Conservation (phyloP, 495 filamentous ascomycete species). For the Saxophila tyrrhenica region DNA sequence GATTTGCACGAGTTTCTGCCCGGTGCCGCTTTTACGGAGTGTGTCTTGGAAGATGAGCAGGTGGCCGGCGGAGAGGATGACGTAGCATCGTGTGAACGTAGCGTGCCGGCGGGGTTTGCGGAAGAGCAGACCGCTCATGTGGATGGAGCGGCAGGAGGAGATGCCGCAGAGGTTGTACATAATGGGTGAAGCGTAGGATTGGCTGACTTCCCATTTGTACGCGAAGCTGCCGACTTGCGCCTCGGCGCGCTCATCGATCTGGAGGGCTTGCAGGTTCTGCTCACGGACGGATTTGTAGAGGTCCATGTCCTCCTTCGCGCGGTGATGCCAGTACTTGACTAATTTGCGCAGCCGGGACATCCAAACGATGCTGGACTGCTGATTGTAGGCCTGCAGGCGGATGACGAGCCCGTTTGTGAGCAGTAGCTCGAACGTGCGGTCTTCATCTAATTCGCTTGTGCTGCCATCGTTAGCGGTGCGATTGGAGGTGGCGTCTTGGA, state of each 20-base stretch:
- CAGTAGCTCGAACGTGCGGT: slow-evolving; percentile 52
- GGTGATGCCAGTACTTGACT: slow-evolving; percentile 55
- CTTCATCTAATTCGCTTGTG: slow-evolving; percentile 42
- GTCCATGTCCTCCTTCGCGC: slow-evolving; percentile 43
- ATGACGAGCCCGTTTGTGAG: slow-evolving; percentile 53
- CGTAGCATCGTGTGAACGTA: slow-evolving; percentile 51
- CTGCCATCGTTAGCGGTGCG: slow-evolving; percentile 39
- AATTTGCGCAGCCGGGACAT: slow-evolving; percentile 47
- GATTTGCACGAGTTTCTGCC: slow-evolving; percentile 47
- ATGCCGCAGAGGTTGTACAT: slow-evolving; percentile 62
- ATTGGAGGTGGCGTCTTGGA: slow-evolving; percentile 36
- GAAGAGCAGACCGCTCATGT: slow-evolving; percentile 43
- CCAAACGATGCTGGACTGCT: slow-evolving; percentile 51
- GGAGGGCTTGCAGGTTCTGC: slow-evolving; percentile 50
- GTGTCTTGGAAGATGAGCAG: slow-evolving; percentile 55
- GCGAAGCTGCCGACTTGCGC: slow-evolving; percentile 58
- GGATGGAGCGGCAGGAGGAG: slow-evolving; percentile 52
- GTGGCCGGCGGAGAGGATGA: slow-evolving; percentile 53
- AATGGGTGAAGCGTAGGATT: slow-evolving; percentile 51
- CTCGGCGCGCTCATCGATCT: slow-evolving; percentile 62
- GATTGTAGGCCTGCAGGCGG: slow-evolving; percentile 55
- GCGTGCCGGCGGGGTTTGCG: slow-evolving; percentile 54
- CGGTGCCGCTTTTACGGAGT: slow-evolving; percentile 41
- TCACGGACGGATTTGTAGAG: slow-evolving; percentile 46
- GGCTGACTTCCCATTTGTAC: slow-evolving; percentile 61